These are phyloP conservation scores for Pseudocercospora vitis DNA, from an alignment of 2,329 filamentous ascomycete species.

Conservation along the genomic window DNA sequence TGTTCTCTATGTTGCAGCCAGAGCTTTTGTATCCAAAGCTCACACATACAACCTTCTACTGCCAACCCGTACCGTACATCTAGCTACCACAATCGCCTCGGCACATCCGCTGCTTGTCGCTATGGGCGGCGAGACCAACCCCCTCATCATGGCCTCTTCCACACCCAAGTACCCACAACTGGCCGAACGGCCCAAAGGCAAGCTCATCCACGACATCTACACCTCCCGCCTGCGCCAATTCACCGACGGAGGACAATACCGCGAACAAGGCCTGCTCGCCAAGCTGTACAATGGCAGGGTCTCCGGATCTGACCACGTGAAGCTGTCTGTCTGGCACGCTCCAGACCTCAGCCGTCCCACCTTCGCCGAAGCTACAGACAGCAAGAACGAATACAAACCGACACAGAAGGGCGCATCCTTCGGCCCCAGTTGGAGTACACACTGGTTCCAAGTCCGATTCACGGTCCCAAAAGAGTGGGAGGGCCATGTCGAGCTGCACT, in stretches of 20 bases:
- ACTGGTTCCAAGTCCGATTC: constrained; percentile 89
- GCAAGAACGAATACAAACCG: constrained; percentile 66
- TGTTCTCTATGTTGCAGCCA: too few relatives aligned
- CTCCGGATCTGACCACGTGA: constrained; percentile 72
- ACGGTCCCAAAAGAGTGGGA: constrained; percentile 71
- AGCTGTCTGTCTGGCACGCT: constrained; percentile 67
- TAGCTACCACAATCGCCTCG: too few relatives aligned
- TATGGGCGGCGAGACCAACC: constrained; percentile 43
- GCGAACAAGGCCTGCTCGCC: constrained; percentile 46
- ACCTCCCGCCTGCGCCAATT: constrained; percentile 80
- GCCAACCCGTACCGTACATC: too few relatives aligned
- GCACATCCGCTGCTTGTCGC: too few relatives aligned
- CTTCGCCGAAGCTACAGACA: constrained; percentile 76
- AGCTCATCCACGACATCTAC: constrained; percentile 83
- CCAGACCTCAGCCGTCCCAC: constrained; percentile 76
- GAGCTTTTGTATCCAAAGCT: too few relatives aligned
- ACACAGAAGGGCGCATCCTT: constrained; percentile 77
- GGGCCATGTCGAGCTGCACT: constrained; percentile 88
- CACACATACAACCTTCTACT: too few relatives aligned
- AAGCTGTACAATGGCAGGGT: constrained; percentile 70
- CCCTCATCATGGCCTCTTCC: constrained; percentile 27
- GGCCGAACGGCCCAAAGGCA: constrained; percentile 60
- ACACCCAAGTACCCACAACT: constrained; percentile 50
- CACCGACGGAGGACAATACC: constrained; percentile 68
- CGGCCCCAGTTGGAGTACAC: constrained; percentile 94